Conservation (phyloP, 331 rosid genomes). For the Prunus yedoensis region DNA sequence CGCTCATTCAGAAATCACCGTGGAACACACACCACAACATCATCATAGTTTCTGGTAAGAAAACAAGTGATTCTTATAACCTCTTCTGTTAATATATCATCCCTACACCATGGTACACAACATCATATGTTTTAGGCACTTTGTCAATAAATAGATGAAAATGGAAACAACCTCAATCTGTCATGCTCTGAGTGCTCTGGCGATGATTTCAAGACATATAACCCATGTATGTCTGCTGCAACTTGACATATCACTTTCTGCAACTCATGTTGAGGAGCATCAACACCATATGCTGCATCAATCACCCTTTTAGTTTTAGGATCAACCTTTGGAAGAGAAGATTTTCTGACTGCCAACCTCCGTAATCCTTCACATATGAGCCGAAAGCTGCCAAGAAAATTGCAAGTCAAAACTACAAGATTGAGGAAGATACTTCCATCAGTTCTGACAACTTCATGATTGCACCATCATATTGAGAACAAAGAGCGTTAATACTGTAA, state of each 20-base stretch:
- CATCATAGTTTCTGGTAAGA: not conserved
- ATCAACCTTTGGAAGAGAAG: constrained; percentile 57
- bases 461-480: not conserved
- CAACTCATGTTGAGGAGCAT: constrained; percentile 66
- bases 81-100: not conserved
- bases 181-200: constrained; percentile 58
- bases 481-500: not conserved
- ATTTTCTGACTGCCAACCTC: constrained; percentile 46
- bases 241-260: constrained; percentile 57
- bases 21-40: not conserved
- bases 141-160: not conserved
- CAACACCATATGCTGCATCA: constrained; percentile 60
- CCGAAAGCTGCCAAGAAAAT: constrained; percentile 63
- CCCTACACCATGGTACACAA: not conserved
- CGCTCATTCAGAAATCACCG: not conserved
- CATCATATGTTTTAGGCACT: not conserved
- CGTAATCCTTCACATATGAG: constrained; percentile 67
- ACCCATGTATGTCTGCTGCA: constrained; percentile 67
- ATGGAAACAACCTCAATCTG: constrained; percentile 59
- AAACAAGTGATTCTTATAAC: not conserved
- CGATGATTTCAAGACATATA: constrained; percentile 64
- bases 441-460: not conserved
- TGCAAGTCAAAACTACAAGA: constrained; percentile 27
- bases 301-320: constrained; percentile 54
- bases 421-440: not conserved